Evolutionary conservation across 805 yeast species (phyloP), one percentile per base, ranked within the genome.

Genomic region (Saturnispora silvae): DNA sequence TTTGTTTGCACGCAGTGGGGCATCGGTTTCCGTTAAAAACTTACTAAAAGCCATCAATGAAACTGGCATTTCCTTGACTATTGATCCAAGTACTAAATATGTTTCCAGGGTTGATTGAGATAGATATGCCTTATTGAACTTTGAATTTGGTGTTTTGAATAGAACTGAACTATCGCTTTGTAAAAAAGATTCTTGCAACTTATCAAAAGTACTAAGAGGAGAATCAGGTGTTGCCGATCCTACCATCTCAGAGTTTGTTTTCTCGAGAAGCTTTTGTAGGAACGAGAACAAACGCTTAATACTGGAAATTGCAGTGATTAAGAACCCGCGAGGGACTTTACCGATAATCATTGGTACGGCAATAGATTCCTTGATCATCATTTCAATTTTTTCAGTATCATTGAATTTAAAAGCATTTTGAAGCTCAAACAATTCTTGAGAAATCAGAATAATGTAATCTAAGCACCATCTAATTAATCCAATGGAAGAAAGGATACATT

Each of bases 401-500:
- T 49, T 48, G 8, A 34, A 44, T 35, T 52, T 53, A 41, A 57
- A 53, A 3, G 48, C 47, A 34, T 42, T 51, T 26, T 49, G 49
- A 20, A 77, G 48, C 24, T 76, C 70, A 18, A 78, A 51, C 24
- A 81, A 57, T 45, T 89, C 95, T 54, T 87, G 94, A 38, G 77
- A 72, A 28, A 83, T 53, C 44, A 72, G 75, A 1, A 79, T 73
- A 38, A 84, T 65, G 42, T 84, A 72, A 52, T 86, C 96, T 23
- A 84, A 70, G 46, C 83, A 70, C 96, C 96, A 89, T 48, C 84
- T 73, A 7, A 81, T 74, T 28, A 81, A 72, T 0, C 96, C 96
- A n/a, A 83, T 57, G 9, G 77, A 63, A 14, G 75, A 66, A 47
- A 77, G 62, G 3, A 81, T 65, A 43, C 75, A 65, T 47, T 80